Conservation (phyloP, 441 rosid genomes). For the Manihot esculenta region DNA sequence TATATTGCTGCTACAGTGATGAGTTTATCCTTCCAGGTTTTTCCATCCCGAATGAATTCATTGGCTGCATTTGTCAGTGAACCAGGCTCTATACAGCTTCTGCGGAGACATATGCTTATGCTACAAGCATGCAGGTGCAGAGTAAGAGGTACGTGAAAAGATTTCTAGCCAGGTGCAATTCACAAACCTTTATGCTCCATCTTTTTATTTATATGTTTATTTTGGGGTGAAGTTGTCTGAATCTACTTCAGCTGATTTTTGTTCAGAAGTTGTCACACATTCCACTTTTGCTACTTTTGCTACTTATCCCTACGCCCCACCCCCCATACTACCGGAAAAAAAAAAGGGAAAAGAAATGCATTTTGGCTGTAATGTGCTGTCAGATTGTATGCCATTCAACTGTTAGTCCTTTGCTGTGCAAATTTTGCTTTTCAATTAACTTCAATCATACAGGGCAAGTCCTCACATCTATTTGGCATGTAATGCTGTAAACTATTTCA, state of each 20-base stretch:
- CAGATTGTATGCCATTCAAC: background rate
- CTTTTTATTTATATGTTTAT: background rate
- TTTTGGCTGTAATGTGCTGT: background rate
- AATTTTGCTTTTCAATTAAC: too few relatives aligned
- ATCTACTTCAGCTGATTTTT: background rate
- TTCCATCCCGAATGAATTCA: background rate
- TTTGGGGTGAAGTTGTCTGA: background rate
- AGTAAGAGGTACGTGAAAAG: background rate
- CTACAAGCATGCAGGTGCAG: background rate
- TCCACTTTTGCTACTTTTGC: background rate
- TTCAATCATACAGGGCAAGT: background rate
- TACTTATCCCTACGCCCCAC: background rate
- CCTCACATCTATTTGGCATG: background rate
- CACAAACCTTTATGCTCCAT: background rate
- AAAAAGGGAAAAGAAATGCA: background rate
- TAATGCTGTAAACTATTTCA: background rate
- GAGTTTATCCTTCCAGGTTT: background rate
- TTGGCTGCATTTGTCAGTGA: background rate
- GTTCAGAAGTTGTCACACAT: background rate
- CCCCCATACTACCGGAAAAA: background rate
- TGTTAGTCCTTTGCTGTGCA: background rate
- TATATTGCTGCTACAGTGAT: background rate
- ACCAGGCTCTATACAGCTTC: background rate
- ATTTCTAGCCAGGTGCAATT: slow-evolving; percentile 18
- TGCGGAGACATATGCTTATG: background rate